A percentile compares a stretch with the other conserved stretches of the same genome.
Conservation (phyloP, 768 basidiomycete species). For the Hygrocybe punicea region DNA sequence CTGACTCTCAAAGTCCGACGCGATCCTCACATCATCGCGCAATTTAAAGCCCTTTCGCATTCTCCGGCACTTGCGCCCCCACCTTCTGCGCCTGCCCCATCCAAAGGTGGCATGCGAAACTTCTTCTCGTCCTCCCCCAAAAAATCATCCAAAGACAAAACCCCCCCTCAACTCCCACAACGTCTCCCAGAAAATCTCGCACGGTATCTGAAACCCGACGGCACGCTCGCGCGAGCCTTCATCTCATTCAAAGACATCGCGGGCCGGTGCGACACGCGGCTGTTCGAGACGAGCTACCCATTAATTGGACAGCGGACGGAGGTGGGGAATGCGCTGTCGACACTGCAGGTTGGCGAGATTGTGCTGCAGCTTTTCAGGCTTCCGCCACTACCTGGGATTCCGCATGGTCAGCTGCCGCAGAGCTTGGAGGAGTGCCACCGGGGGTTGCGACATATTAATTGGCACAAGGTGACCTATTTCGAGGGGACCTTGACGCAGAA, state of each 20-base stretch:
- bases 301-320: slow-evolving; percentile 73
- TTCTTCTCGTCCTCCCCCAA: slow-evolving; percentile 78
- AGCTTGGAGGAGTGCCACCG: slow-evolving; percentile 90
- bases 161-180: slow-evolving; percentile 35
- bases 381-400: slow-evolving; percentile 81
- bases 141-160: slow-evolving; percentile 51
- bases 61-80: slow-evolving; percentile 42
- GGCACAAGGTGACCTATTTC: slow-evolving; percentile 94
- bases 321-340: slow-evolving; percentile 52
- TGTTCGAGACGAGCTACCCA: slow-evolving; percentile 81
- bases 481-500: slow-evolving; percentile 90
- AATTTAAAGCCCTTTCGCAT: slow-evolving; percentile 62
- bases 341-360: slow-evolving; percentile 79
- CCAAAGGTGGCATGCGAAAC: slow-evolving; percentile 65
- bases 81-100: slow-evolving; percentile 38
- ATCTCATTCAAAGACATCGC: slow-evolving; percentile 88
- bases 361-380: slow-evolving; percentile 87
- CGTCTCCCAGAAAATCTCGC: slow-evolving; percentile 69
- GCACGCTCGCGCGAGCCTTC: slow-evolving; percentile 84
- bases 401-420: slow-evolving; percentile 76
- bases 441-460: slow-evolving; percentile 83
- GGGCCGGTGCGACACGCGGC: slow-evolving; percentile 72
- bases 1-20: slow-evolving; percentile 82
- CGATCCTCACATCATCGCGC: slow-evolving; percentile 79
- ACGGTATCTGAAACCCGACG: slow-evolving; percentile 77